Base-by-base conservation (phyloP, 2,329 filamentous ascomycete genomes). In the Aspergillaceae sp. region DNA sequence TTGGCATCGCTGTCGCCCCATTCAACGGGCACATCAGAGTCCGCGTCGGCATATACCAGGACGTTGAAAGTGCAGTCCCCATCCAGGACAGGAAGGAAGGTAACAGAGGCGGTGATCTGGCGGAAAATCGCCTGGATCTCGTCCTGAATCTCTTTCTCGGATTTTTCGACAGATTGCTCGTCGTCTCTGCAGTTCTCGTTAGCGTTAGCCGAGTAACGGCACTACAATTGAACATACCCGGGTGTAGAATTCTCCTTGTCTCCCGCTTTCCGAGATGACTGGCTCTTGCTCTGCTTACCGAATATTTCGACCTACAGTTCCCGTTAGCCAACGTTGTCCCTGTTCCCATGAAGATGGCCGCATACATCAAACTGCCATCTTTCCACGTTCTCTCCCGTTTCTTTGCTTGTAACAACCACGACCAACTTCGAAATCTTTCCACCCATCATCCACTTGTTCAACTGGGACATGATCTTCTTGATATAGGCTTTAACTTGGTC, bases 401-500 rank as follows among this genome's bases (percentile, higher is more conserved):
- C 92, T 69, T 96, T 97, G 74, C 86, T 87, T 30, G 91, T 96
- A 56, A 98, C 90, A 41, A 98, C 92, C 44, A 98, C 86, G 49
- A 98, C 90, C 8, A 98, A 81, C 69, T 94, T 96, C 44, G 87
- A 94, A 64, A 98, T 96, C 71, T 98, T 97, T 65, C 90, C 88
- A 58, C 86, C 87, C 44, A 89, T 77, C 89, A 97, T 97, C 92
- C 92, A 98, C 65, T 87, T 88, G 73, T 94, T 91, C 48, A 98
- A 80, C 70, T 98, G 92, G 29, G 83, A 84, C 90, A 96, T 98
- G 73, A 98, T 97, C 72, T 94, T 95, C 70, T 95, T 96, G 75
- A 98, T 94, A 72, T 98, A 98, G 30, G 90, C 88, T 70, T 95
- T 94, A 64, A 98, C 92, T 72, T 98, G 91, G 73, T 97, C 92